These are phyloP conservation scores for Aspergillus mulundensis DNA, from an alignment of 495 filamentous ascomycete genomes.

Conservation along the genomic window DNA sequence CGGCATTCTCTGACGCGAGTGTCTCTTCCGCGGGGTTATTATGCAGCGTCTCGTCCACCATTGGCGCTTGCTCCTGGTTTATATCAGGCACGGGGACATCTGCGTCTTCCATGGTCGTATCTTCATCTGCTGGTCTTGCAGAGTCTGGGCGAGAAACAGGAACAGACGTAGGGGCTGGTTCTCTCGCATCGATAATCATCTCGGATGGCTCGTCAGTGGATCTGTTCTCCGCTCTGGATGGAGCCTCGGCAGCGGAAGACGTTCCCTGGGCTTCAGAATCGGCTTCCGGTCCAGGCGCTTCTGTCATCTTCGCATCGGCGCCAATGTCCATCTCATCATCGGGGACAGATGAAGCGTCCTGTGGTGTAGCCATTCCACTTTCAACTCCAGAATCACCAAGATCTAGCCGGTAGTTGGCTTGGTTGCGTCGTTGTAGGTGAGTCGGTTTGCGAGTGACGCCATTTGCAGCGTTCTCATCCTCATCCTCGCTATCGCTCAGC, in stretches of 20 bases:
- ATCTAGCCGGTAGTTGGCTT: constrained; percentile 65
- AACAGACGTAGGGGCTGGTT: constrained; percentile 28
- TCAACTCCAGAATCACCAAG: constrained; percentile 61
- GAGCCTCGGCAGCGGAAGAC: constrained; percentile 19
- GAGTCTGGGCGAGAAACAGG: constrained; percentile 37
- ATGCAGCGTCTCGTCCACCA: constrained; percentile 12
- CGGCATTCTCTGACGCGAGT: constrained; percentile 19
- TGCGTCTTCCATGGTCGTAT: constrained; percentile 63
- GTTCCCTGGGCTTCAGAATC: constrained; percentile 27
- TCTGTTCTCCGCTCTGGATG: constrained; percentile 37
- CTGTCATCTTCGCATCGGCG: constrained; percentile 47
- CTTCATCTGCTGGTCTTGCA: constrained; percentile 54
- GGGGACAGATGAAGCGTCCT: constrained; percentile 45
- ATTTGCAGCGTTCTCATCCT: constrained; percentile 71
- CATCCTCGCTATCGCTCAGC: constrained; percentile 81
- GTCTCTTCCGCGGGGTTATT: constrained; percentile 24
- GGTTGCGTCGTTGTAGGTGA: constrained; percentile 56
- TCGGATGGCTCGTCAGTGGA: constrained; percentile 33
- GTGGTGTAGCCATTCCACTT: constrained; percentile 55
- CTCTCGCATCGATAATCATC: constrained; percentile 38
- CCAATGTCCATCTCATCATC: constrained; percentile 48
- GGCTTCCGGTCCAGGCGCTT: constrained; percentile 45
- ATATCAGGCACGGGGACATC: constrained; percentile 22
- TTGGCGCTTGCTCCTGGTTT: constrained; percentile 20
- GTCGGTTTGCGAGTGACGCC: constrained; percentile 65